These are phyloP conservation scores for Phlebiopsis gigantea DNA, from an alignment of 768 basidiomycete genomes.

Conservation along the genomic window DNA sequence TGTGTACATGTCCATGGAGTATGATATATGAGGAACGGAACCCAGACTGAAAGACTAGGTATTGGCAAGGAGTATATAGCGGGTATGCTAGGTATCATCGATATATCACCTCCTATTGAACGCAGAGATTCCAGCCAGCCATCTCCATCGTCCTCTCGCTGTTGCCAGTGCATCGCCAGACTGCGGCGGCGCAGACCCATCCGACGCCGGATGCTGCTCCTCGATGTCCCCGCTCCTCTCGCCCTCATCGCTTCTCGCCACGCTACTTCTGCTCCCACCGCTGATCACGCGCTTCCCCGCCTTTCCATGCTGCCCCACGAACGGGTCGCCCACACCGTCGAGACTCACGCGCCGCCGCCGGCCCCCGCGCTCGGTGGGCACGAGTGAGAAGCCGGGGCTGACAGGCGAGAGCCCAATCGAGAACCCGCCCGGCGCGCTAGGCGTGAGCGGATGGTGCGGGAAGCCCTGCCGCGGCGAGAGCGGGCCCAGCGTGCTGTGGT, in stretches of 20 bases:
- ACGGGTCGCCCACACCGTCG: not conserved
- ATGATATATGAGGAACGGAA: not conserved
- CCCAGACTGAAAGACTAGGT: not conserved
- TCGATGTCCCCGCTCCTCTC: not conserved
- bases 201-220: not conserved
- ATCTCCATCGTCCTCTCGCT: constrained; percentile 3
- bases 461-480: not conserved
- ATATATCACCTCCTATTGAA: not conserved
- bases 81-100: not conserved
- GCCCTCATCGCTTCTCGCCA: not conserved
- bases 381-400: constrained; percentile 73
- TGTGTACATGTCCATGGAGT: not conserved
- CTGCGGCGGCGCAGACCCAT: not conserved
- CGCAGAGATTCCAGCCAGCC: not conserved
- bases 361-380: constrained; percentile 48
- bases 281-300: constrained; percentile 4
- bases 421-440: constrained; percentile 40
- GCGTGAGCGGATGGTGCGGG: constrained; percentile 16
- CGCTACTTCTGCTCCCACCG: not conserved
- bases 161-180: not conserved
- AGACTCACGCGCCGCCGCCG: constrained; percentile 25
- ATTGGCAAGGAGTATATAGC: too few species aligned
- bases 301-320: not conserved
- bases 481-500: constrained; percentile 7
- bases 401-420: constrained; percentile 72